Percentiles rank a stretch among this genome's conserved stretches.
phyloP scores from a whole-genome alignment of 371 early-diverging fungal genomes.

The Syncephalastrum contaminatum region DNA sequence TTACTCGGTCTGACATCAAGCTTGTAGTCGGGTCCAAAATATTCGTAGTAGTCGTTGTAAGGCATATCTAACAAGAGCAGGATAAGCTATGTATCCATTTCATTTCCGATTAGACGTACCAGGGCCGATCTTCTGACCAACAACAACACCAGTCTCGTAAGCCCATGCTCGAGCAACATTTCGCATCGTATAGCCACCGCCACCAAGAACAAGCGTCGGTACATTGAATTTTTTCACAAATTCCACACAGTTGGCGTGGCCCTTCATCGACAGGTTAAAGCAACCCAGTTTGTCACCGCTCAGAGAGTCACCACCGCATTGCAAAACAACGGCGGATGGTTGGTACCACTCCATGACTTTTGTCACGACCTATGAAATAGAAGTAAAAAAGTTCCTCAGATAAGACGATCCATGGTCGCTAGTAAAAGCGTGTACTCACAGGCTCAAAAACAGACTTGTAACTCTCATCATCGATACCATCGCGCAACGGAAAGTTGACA shows the following conservation, averaged over 20 bases:
- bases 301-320: conserved; percentile 99
- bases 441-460: conserved; percentile 91
- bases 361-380: conserved; percentile 79
- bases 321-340: conserved; percentile 97
- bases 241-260: conserved; percentile 90
- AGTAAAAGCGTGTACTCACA: conserved; percentile 26
- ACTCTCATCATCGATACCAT: conserved; percentile 96
- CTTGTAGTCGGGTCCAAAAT: conserved; percentile 83
- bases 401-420: not conserved
- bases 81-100: not conserved
- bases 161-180: conserved; percentile 99
- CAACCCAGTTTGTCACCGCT: conserved; percentile 98
- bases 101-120: conserved; percentile 22
- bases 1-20: conserved; percentile 84
- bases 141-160: conserved; percentile 94
- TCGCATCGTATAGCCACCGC: conserved; percentile 99
- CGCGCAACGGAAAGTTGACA: conserved; percentile 97
- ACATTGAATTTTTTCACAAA: conserved; percentile 92
- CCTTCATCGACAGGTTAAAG: conserved; percentile 96
- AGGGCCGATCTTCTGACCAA: conserved; percentile 72
- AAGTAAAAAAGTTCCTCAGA: too few species aligned
- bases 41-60: conserved; percentile 84
- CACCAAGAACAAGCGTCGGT: conserved; percentile 96
- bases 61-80: conserved; percentile 56
- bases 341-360: conserved; percentile 93